Evolutionary conservation across 495 filamentous ascomycete species (phyloP), one percentile per base, ranked within the genome.

Genomic region (Penicillium turbatum): DNA sequence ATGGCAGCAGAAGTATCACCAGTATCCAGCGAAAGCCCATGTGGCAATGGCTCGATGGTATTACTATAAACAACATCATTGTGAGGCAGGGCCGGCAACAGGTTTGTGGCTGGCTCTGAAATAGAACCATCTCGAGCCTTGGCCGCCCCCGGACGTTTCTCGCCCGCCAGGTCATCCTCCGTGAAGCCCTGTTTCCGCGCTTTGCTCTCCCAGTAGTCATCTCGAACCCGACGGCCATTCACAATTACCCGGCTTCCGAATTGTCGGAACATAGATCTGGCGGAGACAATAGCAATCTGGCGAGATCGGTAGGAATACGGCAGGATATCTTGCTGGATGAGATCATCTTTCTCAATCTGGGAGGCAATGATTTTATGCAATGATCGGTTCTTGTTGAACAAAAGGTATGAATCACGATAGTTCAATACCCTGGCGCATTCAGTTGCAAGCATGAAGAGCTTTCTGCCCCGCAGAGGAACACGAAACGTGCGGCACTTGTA

Each of bases 301-400:
- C 93, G 86, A 6, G 93, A 99, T 17, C 95, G 83, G 63, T 99
- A 99, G 19, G 93, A 97, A 71, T 97, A 99, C 0, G 95, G 95
- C 27, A 99, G 73, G 48, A 97, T 91, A 62, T 97, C 93, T 70
- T 97, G 90, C 51, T 85, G 77, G 32, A 99, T 97, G 6, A 99
- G 74, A 67, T 97, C 90, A 62, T 97, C 93, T 74, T 97, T 99
- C 70, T 99, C 93, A 5, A 85, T 73, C 71, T 99, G 93, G 15
- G 85, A 92, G 24, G 95, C 93, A 60, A 99, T 99, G 62, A 99
- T 99, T 75, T 97, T 99, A 79, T 84, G 92, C 16, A 99, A 78
- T 1, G 95, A 97, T 53, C 92, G 77, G 63, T 99, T 99, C 73
- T 99, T 99, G 80, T 99, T 99, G 77, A 99, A 99, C 12, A 99